Evolutionary conservation across 2,329 filamentous ascomycete species (phyloP).

Genomic region (Myriosclerotinia curreyana): DNA sequence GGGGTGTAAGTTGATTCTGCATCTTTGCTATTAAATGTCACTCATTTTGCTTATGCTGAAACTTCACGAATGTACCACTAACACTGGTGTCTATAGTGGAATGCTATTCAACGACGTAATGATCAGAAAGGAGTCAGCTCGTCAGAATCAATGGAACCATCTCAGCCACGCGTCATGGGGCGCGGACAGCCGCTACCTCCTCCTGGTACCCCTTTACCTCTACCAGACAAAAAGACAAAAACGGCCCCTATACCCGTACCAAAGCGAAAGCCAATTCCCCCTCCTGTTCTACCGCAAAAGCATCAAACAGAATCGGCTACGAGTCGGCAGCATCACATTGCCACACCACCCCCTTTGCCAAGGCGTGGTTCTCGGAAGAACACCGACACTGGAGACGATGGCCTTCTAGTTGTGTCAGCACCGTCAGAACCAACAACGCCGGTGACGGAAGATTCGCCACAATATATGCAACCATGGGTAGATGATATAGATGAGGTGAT

Average conservation of each 20-base stretch:
- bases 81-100: constrained; percentile 40
- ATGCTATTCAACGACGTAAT: constrained; percentile 50
- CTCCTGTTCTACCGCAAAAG: constrained; percentile 36
- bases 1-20: constrained; percentile 43
- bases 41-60: not conserved
- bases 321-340: constrained; percentile 37
- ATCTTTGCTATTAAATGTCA: not conserved
- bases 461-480: constrained; percentile 40
- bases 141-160: constrained; percentile 42
- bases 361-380: constrained; percentile 25
- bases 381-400: constrained; percentile 44
- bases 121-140: constrained; percentile 38
- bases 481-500: constrained; percentile 40
- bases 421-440: constrained; percentile 60
- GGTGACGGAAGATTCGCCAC: constrained; percentile 40
- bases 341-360: constrained; percentile 50
- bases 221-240: constrained; percentile 59
- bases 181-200: constrained; percentile 79
- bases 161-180: constrained; percentile 66
- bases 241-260: constrained; percentile 56
- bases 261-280: constrained; percentile 61
- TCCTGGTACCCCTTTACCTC: constrained; percentile 74
- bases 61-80: not conserved
- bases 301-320: constrained; percentile 32
- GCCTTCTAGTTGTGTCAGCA: constrained; percentile 62